Evolutionary conservation across 2,329 filamentous ascomycete genomes (phyloP), one percentile per base, ranked within the genome.

Genomic region (Scytalidium lignicola): DNA sequence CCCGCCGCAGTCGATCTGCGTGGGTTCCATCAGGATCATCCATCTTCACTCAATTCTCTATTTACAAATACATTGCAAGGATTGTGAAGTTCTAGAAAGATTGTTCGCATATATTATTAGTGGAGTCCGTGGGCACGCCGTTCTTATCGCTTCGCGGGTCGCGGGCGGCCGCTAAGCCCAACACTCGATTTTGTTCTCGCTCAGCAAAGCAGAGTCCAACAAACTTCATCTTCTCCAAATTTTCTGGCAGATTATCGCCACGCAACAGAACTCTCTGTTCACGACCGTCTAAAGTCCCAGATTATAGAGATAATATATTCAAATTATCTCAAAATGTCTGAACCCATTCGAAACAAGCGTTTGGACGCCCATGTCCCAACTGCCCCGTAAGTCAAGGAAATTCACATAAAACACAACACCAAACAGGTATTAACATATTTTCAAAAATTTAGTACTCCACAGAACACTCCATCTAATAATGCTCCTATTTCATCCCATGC

Each of bases 401-500:
- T 46, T 40, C 45, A 44, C 46, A 46, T 26, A 43, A 44, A 29
- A 22, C 47, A 39, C 28, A 42, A 40, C 26, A 40, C 18, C 32
- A 23, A 22, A 41, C 37, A 26, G 17, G 44, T 40, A 48, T 43
- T 41, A 42, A 49, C 37, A 55, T 62, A 49, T 63, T 51, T 48
- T 43, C 46, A 42, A 21, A 65, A 62, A 62, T 62, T 67, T 71
- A 97, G 93, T 65, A 99, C 93, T 66, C 93, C 93, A 66, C 93
- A 99, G 75, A 99, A 99, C 78, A 99, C 93, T 49, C 93, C 93
- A 60, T 87, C 90, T 59, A 90, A 84, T 74, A 91, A 92, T 76
- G 93, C 95, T 60, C 93, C 93, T 58, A 97, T 99, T 73, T 95
- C 91, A 47, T 97, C 92, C 55, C 92, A 93, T 72, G 93, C 95